phyloP scores from a whole-genome alignment of 805 yeast species.

The Myxozyma monticola region DNA sequence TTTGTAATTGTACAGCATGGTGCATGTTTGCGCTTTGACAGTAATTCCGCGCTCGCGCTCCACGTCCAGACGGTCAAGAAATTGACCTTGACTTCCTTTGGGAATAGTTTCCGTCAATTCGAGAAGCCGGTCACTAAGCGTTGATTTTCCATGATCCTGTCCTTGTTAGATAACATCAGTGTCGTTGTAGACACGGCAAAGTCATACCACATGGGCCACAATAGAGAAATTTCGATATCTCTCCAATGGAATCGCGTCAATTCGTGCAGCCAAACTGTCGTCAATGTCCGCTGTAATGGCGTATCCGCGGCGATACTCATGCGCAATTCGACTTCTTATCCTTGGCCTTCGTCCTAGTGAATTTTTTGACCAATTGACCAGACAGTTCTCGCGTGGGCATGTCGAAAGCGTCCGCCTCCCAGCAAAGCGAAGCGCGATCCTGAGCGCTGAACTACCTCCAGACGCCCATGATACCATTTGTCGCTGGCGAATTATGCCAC shows the following conservation, averaged over 20 bases:
- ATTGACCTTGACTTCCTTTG: conserved; percentile 70
- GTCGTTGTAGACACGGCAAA: not conserved
- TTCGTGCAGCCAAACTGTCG: conserved; percentile 52
- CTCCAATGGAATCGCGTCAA: conserved; percentile 76
- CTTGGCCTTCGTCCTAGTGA: too few relatives aligned
- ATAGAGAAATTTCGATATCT: conserved; percentile 88
- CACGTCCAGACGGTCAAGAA: conserved; percentile 86
- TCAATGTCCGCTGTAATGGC: not conserved
- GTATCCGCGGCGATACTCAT: not conserved
- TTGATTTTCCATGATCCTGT: conserved; percentile 63
- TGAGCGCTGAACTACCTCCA: too few relatives aligned
- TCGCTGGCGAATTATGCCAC: too few relatives aligned
- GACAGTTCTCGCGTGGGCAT: too few relatives aligned
- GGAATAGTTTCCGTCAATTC: conserved; percentile 88
- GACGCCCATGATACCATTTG: too few relatives aligned
- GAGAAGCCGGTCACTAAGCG: conserved; percentile 81
- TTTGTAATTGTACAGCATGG: conserved; percentile 76
- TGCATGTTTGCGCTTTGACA: conserved; percentile 93
- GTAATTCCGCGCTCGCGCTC: conserved; percentile 97
- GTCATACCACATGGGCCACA: conserved; percentile 75
- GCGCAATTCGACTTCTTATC: too few relatives aligned
- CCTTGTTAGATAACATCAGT: too few relatives aligned
- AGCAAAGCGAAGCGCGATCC: too few relatives aligned
- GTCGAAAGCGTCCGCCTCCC: too few relatives aligned
- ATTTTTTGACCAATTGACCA: too few relatives aligned